Evolutionary conservation across 805 yeast genomes (phyloP).

Genomic region (Saccharomycopsis olivae): DNA sequence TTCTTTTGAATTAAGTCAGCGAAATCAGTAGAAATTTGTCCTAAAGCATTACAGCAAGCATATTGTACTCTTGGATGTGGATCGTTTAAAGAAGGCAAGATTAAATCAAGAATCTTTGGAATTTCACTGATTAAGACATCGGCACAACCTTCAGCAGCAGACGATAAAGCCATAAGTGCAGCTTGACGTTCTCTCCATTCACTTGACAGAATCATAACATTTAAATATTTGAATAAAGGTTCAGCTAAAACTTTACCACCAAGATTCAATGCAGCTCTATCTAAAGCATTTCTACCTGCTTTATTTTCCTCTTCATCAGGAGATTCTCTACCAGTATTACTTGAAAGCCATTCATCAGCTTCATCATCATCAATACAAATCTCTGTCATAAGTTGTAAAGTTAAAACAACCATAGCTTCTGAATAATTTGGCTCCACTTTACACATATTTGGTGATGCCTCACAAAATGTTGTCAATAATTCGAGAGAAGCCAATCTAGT

Average conservation of each 20-base stretch:
- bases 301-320: slow-evolving; percentile 80
- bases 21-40: slow-evolving; percentile 95
- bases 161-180: slow-evolving; percentile 90
- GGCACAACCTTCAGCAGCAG: slow-evolving; percentile 96
- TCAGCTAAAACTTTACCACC: slow-evolving; percentile 79
- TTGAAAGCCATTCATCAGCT: slow-evolving; percentile 68
- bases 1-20: slow-evolving; percentile 80
- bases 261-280: slow-evolving; percentile 74
- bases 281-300: slow-evolving; percentile 91
- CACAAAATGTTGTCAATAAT: slow-evolving; percentile 81
- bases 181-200: slow-evolving; percentile 96
- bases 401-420: slow-evolving; percentile 56
- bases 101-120: slow-evolving; percentile 71
- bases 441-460: slow-evolving; percentile 93
- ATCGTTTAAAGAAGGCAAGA: slow-evolving; percentile 76
- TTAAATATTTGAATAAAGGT: slow-evolving; percentile 78
- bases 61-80: slow-evolving; percentile 91
- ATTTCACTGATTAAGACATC: slow-evolving; percentile 79
- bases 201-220: slow-evolving; percentile 64
- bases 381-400: slow-evolving; percentile 82
- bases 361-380: slow-evolving; percentile 85
- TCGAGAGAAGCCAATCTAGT: slow-evolving; percentile 86
- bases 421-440: slow-evolving; percentile 66
- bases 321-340: slow-evolving; percentile 69
- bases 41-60: slow-evolving; percentile 93